Base-by-base conservation (phyloP, 2,329 filamentous ascomycete genomes). In the Cladophialophora immunda region DNA sequence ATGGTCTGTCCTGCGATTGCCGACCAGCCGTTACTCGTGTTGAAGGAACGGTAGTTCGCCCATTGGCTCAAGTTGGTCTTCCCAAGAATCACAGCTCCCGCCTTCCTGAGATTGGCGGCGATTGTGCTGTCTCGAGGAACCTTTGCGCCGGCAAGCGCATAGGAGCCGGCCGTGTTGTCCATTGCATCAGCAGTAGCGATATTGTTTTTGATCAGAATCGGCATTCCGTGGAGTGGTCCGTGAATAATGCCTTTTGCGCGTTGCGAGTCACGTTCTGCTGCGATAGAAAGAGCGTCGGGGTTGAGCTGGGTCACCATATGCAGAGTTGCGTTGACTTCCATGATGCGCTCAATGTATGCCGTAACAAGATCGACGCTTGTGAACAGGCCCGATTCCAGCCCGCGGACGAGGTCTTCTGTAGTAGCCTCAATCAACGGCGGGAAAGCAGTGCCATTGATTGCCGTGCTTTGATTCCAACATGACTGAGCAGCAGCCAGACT, bases 51-150 rank as follows among this genome's bases (percentile, higher is more conserved):
- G 62, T 81, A 88, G 70, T 89, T 88, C 1, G 86, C 86, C 87
- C 89, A 91, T 74, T 91, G 84, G 0, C 83, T 87, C 30, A 91
- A 74, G 64, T 88, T 89, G 0, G 87, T 80, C 77, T 92, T 91
- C 55, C 89, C 90, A 0, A 92, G 80, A 50, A 92, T 85, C 50
- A 92, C 81, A 1, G 83, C 86, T 2, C 89, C 89, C 1, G 86
- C 85, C 63, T 84, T 78, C 62, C 88, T 82, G 4, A 92, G 81
- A 73, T 88, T 90, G 13, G 80, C 78, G 2, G 83, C 87, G 2
- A 91, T 78, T 0, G 86, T 87, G 11, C 85, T 83, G 71, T 91
- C 89, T 25, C 78, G 75, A 8, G 83, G 81, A 0, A 87, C 82
- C 69, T 82, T 85, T 8, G 88, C 84, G 0, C 88, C 87, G 0